Base-by-base conservation (phyloP, 768 basidiomycete genomes). In the Panaeolus cyanescens region DNA sequence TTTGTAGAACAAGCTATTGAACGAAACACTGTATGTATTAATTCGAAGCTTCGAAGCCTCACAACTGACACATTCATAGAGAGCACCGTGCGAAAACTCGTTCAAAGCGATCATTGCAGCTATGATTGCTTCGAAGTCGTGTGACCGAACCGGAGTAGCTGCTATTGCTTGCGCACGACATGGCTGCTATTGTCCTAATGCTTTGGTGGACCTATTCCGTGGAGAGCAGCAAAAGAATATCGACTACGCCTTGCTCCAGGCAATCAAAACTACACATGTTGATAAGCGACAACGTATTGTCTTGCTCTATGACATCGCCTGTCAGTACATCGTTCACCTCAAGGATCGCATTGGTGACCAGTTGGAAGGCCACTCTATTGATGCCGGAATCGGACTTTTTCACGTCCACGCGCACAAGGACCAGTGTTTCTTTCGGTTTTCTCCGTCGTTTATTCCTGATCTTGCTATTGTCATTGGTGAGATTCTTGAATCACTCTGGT, bases 161-260 rank as follows among this genome's bases (percentile, higher is more conserved):
- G 63, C 66, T 0, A 39, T 63, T 28, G 62, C 66, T 9, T 67
- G 66, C 32, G 59, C 62, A 9, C 36, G 58, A 9, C 66, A 67
- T 59, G 62, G 66, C 9, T 63, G 60, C 10, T 67, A 59, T 53
- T 54, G 40, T 6, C 64, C 60, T 0, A 36, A 56, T 15, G 34
- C 25, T 0, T 5, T 68, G 9, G 50, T 56, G 1, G 54, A 67
- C 30, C 31, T 67, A 2, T 55, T 45, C n/a, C 45, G 53, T 8
- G 65, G 65, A 1, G 63, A 67, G 22, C 25, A 57, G 45, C 63
- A 67, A 32, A 62, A 59, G 20, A 67, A 64, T 45, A 53, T 65
- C 5, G 66, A 67, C 50, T 68, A 31, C n/a, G 40, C 56, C 12
- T 61, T 61, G 1, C 39, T 63, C 4, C n/a, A 62, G 30, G 61